Conservation (phyloP, 2,329 filamentous ascomycete genomes). For the Diaporthe caulivora region DNA sequence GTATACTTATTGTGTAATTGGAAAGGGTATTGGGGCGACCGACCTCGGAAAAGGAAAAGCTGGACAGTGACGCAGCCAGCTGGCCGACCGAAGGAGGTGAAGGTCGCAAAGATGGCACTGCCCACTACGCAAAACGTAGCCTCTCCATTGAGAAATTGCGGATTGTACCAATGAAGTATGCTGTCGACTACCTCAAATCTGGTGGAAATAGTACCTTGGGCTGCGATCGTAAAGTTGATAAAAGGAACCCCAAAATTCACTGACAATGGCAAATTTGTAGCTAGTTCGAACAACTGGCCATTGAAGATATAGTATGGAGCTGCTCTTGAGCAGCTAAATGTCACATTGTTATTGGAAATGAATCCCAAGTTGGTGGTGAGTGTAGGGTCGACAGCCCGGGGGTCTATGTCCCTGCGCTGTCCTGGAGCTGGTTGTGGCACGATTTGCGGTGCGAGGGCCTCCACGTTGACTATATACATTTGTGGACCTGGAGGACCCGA, state of each 20-base stretch:
- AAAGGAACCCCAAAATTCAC: neutral
- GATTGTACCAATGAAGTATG: neutral
- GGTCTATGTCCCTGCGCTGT: neutral
- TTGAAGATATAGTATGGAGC: neutral
- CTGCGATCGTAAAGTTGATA: constrained; percentile 17
- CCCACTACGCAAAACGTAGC: constrained; percentile 9
- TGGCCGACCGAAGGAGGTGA: neutral
- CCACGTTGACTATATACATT: neutral
- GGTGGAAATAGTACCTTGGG: constrained; percentile 2
- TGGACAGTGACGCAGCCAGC: neutral
- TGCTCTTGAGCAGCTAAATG: neutral
- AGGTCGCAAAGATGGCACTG: neutral
- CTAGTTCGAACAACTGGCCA: neutral
- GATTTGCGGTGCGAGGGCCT: neutral
- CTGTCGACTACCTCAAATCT: neutral
- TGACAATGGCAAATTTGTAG: neutral
- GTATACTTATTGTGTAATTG: too few species aligned
- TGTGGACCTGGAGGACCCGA: neutral
- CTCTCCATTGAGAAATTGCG: neutral
- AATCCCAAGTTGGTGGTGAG: neutral
- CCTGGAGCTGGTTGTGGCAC: neutral
- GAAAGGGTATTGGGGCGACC: neutral
- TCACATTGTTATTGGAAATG: neutral
- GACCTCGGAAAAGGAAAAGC: constrained; percentile 1
- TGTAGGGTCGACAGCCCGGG: neutral